Percentiles rank a stretch among this genome's conserved stretches.
phyloP scores from a whole-genome alignment of 768 basidiomycete genomes.

The Macrocybe gigantea region DNA sequence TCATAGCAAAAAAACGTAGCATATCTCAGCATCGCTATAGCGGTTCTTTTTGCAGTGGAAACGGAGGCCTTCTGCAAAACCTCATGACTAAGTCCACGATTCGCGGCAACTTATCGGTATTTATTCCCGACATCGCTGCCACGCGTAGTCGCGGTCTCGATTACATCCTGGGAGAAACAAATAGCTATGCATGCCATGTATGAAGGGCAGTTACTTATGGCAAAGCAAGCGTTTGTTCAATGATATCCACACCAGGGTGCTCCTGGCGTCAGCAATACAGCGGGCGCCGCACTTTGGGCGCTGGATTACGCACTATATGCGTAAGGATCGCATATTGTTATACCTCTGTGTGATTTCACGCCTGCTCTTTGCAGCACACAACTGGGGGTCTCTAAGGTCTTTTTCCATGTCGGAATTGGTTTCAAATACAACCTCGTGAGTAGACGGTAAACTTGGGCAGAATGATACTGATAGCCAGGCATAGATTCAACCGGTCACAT shows the following conservation, averaged over 20 bases:
- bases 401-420: slow-evolving; percentile 66
- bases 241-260: slow-evolving; percentile 16
- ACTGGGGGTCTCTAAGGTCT: slow-evolving; percentile 46
- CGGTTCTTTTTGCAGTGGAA: slow-evolving; percentile 57
- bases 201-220: neutral
- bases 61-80: slow-evolving; percentile 47
- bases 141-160: slow-evolving; percentile 38
- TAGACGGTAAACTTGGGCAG: neutral
- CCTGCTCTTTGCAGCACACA: slow-evolving; percentile 9
- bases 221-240: too few species aligned
- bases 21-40: slow-evolving; percentile 55
- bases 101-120: slow-evolving; percentile 49
- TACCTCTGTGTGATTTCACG: slow-evolving; percentile 9
- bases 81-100: slow-evolving; percentile 59
- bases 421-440: slow-evolving; percentile 66
- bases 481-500: slow-evolving; percentile 58
- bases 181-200: slow-evolving; percentile 43
- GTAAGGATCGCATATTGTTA: slow-evolving; percentile 4
- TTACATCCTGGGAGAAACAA: slow-evolving; percentile 64
- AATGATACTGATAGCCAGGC: too few species aligned
- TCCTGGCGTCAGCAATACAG: slow-evolving; percentile 46
- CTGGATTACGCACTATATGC: slow-evolving; percentile 51
- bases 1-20: slow-evolving; percentile 19
- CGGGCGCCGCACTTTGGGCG: slow-evolving; percentile 54
- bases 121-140: slow-evolving; percentile 47